phyloP scores from a whole-genome alignment of 805 yeast species.

The Suhomyces vadensis region DNA sequence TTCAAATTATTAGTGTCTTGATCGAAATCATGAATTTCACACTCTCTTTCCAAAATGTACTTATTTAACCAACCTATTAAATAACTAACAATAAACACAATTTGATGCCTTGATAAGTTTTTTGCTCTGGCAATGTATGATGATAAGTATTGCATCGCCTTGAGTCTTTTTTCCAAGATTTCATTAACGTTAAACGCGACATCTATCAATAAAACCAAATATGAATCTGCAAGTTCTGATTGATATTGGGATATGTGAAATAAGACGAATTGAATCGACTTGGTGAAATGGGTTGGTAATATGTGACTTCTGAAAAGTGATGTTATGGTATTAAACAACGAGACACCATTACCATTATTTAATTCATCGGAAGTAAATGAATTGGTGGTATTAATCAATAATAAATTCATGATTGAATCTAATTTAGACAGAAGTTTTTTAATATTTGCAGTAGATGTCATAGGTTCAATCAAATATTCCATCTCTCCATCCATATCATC shows the following conservation, averaged over 20 bases:
- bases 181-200: conserved; percentile 73
- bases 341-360: conserved; percentile 63
- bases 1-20: conserved; percentile 12
- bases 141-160: conserved; percentile 88
- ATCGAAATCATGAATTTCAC: conserved; percentile 59
- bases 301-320: conserved; percentile 79
- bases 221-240: conserved; percentile 82
- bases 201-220: conserved; percentile 77
- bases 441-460: conserved; percentile 45
- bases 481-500: conserved; percentile 38
- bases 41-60: conserved; percentile 81
- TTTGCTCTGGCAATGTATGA: conserved; percentile 89
- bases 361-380: conserved; percentile 53
- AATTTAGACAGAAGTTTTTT: conserved; percentile 63
- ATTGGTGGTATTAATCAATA: conserved; percentile 52
- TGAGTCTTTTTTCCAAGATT: conserved; percentile 72
- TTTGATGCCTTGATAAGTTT: conserved; percentile 66
- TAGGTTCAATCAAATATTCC: conserved; percentile 46
- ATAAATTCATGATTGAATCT: conserved; percentile 63
- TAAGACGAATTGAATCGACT: conserved; percentile 80
- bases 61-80: conserved; percentile 80
- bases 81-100: conserved; percentile 79
- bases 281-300: conserved; percentile 88
- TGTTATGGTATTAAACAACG: conserved; percentile 69
- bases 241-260: conserved; percentile 82